Evolutionary conservation across 805 yeast species (phyloP).

Genomic region (Millerozyma acaciae): DNA sequence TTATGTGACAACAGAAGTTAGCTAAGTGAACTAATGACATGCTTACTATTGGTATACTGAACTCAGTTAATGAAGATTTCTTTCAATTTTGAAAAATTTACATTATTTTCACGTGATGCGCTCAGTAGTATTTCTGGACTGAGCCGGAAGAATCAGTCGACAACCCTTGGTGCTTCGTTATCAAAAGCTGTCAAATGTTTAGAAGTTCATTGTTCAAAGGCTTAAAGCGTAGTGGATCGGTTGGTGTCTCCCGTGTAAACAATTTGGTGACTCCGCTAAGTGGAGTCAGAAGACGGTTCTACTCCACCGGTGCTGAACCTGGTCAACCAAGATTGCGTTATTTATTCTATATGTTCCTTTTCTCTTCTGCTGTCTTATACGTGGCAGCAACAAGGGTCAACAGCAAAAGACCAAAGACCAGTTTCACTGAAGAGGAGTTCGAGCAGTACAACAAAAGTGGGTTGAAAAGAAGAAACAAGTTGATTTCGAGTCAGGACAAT

Average conservation of each 20-base stretch:
- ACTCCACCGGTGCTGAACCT: background rate
- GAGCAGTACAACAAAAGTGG: slow-evolving; percentile 47
- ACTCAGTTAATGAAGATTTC: background rate
- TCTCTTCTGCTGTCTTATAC: slow-evolving; percentile 30
- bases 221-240: too few relatives aligned
- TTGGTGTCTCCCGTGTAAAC: too few relatives aligned
- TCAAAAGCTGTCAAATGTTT: background rate
- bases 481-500: slow-evolving; percentile 35
- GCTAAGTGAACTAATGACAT: slow-evolving; percentile 89
- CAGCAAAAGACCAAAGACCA: slow-evolving; percentile 28
- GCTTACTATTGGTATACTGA: background rate
- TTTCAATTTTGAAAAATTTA: slow-evolving; percentile 1
- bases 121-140: background rate
- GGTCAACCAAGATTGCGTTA: slow-evolving; percentile 32
- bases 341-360: slow-evolving; percentile 30
- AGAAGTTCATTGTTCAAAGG: too few relatives aligned
- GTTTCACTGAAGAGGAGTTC: slow-evolving; percentile 49
- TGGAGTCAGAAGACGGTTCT: background rate
- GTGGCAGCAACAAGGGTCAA: slow-evolving; percentile 27
- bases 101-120: slow-evolving; percentile 1
- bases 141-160: background rate
- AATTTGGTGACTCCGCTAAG: background rate
- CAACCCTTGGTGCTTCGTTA: background rate
- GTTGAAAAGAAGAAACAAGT: slow-evolving; percentile 45
- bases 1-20: slow-evolving; percentile 81